Base-by-base conservation (phyloP, 2,329 filamentous ascomycete species). In the Capronia americana region DNA sequence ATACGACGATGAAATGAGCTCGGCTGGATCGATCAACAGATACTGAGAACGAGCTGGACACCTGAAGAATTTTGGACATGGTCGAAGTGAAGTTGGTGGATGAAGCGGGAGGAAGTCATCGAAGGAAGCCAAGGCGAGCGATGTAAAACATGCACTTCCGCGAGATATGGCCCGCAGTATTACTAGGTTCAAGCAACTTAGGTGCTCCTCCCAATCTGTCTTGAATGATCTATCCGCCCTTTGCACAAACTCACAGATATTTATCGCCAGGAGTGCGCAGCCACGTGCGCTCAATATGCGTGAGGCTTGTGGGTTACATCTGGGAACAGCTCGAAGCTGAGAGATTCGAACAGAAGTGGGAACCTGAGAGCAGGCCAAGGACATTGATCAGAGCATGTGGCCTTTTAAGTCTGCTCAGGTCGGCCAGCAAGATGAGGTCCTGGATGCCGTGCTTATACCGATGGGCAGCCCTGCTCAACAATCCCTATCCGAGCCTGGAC, bases 341-440 rank as follows among this genome's bases (percentile, higher is more conserved):
- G 48, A 53, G 48, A 26, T n/a, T 44, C 38, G 1, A 6, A 17
- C 5, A 7, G 38, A n/a, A 44, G 6, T n/a, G 14, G 38, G 17
- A 44, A 44, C 7, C 20, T 44, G 38, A 44, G 38, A 44, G 38
- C 38, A 44, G 38, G 14, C 17, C 14, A 44, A n/a, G 8, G 10
- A 20, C 24, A 20, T 32, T 28, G 28, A 5, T n/a, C 10, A 7
- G 54, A 64, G 14, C 38, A 71, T 71, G 69, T 71, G 69, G 69
- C 69, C 69, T 7, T 68, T 71, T 63, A 68, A 57, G 8, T 63
- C 67, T 20, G 46, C 61, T 17, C 51, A 54, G 32, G 28, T 14
- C 30, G 58, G 44, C 30, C 20, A 41, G 7, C 32, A 38, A 28
- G 61, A 56, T 23, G 53, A 55, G 56, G 32, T 53, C 12, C 57